Conservation (phyloP, 345 rosid genomes). For the Cardamine chenopodiifolia region DNA sequence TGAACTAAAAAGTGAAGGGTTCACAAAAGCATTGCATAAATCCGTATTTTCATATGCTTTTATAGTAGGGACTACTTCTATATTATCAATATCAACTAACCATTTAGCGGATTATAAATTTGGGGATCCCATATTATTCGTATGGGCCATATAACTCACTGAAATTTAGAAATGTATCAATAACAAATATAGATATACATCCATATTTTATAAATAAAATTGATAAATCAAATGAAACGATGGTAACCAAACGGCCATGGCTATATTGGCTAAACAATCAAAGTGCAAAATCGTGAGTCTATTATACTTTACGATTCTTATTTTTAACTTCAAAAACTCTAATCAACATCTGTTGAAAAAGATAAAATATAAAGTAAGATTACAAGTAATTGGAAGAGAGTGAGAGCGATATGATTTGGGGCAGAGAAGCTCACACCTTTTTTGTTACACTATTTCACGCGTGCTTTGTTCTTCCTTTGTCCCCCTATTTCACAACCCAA, state of each 20-base stretch:
- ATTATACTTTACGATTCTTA: background rate
- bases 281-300: background rate
- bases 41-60: conserved; percentile 4
- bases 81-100: conserved; percentile 12
- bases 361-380: background rate
- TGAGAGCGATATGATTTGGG: conserved; percentile 35
- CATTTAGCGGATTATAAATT: background rate
- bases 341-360: conserved; percentile 4
- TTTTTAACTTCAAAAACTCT: background rate
- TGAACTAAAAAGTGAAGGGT: conserved; percentile 27
- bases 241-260: background rate
- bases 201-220: background rate
- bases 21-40: conserved; percentile 17
- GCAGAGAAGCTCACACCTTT: conserved; percentile 45
- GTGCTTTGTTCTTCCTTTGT: conserved; percentile 50
- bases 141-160: background rate
- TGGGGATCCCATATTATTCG: conserved; percentile 5
- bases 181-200: background rate
- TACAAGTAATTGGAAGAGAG: conserved; percentile 24
- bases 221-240: background rate
- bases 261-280: background rate
- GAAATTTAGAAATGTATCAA: background rate
- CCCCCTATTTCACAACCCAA: conserved; percentile 60
- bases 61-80: conserved; percentile 35
- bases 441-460: conserved; percentile 51